Evolutionary conservation across 2,329 filamentous ascomycete genomes (phyloP), one percentile per base, ranked within the genome.

Genomic region (Phoma sp.): DNA sequence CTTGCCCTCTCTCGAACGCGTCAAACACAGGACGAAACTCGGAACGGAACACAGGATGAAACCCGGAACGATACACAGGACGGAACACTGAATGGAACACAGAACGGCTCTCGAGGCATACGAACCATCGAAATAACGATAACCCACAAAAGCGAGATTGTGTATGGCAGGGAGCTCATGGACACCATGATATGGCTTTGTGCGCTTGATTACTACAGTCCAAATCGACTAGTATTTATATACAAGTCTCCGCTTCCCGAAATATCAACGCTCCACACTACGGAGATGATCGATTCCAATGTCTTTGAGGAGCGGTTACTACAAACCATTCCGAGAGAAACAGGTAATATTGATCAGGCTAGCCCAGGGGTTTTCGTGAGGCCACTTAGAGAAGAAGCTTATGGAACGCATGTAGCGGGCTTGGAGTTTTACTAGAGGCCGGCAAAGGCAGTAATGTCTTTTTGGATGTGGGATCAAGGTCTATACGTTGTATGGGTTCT

Each of bases 321-420:
- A 31, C 29, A 31, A 31, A 4, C 5, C 2, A 15, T 15, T 31
- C 29, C 12, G 4, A 31, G 29, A 31, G 29, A 31, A 31, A 12
- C 29, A 13, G 29, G 12, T 5, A 31, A 13, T 31, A 10, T 13
- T 13, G 29, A 31, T 31, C 17, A 51, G 41, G 29, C 19, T 17
- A 40, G 40, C 17, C 27, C 10, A 13, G 45, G 53, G 12, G 39
- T 51, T 36, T 60, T 55, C 17, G 12, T 55, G 7, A 51, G 50
- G 39, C 50, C 54, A 33, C 50, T 60, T 17, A n/a, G 39, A n/a
- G 47, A 55, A 43, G 54, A 31, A 43, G 54, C 43, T 38, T 60
- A 52, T 33, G 31, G 39, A 21, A 45, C 33, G 31, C 54, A 57
- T 57, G 35, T 57, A 12, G n/a, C 49, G 21, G 38, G 53, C 31